phyloP scores from a whole-genome alignment of 768 basidiomycete genomes.

The Leccinum uliginosum region DNA sequence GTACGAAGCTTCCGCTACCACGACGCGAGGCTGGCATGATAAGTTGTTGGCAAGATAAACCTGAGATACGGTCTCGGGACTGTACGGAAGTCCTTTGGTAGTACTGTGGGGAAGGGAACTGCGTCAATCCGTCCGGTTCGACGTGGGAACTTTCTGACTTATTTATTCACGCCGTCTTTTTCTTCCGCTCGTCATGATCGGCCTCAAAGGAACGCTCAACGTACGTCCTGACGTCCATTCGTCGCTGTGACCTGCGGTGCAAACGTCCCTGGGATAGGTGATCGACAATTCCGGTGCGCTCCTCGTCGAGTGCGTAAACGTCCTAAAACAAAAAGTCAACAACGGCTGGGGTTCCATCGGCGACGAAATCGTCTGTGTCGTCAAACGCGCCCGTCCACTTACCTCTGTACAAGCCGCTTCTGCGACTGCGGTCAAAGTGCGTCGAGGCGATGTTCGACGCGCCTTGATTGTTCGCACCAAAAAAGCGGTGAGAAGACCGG shows the following conservation, averaged over 20 bases:
- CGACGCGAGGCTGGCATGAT: constrained; percentile 68
- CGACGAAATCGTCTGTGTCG: constrained; percentile 94
- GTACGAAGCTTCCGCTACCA: constrained; percentile 69
- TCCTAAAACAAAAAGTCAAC: constrained; percentile 93
- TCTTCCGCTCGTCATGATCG: constrained; percentile 62
- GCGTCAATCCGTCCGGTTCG: background rate
- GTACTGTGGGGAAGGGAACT: background rate
- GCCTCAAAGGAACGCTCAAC: constrained; percentile 88
- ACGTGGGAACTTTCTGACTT: constrained; percentile 26
- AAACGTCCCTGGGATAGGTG: constrained; percentile 44
- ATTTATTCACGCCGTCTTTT: constrained; percentile 2
- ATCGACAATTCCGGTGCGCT: constrained; percentile 98
- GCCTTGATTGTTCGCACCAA: constrained; percentile 94
- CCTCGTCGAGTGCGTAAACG: constrained; percentile 92
- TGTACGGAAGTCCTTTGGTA: background rate
- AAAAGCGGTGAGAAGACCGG: constrained; percentile 79
- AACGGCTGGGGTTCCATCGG: constrained; percentile 92
- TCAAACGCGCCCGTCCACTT: constrained; percentile 85
- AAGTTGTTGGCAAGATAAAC: background rate
- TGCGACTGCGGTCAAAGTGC: constrained; percentile 82
- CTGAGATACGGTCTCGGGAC: background rate
- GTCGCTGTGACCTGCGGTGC: background rate
- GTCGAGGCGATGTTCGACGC: constrained; percentile 90
- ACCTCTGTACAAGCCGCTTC: constrained; percentile 62
- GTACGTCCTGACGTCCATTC: constrained; percentile 37